Evolutionary conservation across 176 grass and related monocot genomes (phyloP).

Genomic region (Rhynchospora pubera): DNA sequence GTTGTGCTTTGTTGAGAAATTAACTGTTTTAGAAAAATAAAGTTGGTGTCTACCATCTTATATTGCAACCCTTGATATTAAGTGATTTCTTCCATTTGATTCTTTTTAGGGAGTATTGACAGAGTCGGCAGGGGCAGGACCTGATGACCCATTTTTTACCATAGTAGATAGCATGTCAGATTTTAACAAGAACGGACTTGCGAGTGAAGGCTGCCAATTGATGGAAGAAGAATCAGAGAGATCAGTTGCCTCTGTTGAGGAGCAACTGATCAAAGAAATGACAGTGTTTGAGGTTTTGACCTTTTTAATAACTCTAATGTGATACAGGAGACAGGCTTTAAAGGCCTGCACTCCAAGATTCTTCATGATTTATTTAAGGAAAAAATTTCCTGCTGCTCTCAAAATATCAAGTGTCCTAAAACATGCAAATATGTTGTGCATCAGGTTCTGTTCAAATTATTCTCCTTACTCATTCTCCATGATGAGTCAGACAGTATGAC

Average conservation of each 20-base stretch:
- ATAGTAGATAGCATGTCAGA: constrained; percentile 67
- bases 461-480: neutral
- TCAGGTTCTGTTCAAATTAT: neutral
- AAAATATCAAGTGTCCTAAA: neutral
- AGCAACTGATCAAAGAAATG: constrained; percentile 95
- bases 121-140: constrained; percentile 61
- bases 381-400: neutral
- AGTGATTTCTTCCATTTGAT: neutral
- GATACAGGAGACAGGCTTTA: neutral
- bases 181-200: constrained; percentile 50
- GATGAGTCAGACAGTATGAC: neutral
- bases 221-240: constrained; percentile 80
- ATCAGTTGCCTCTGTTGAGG: constrained; percentile 83
- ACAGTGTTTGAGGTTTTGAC: constrained; percentile 82
- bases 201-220: constrained; percentile 44
- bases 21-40: neutral
- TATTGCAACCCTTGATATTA: neutral
- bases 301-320: neutral
- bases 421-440: neutral
- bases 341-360: neutral
- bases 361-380: neutral
- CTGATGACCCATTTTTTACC: constrained; percentile 58
- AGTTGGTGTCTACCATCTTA: neutral
- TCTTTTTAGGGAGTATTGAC: constrained; percentile 61
- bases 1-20: neutral